phyloP scores from a whole-genome alignment of 306 rosid species.

The Delonix regia region DNA sequence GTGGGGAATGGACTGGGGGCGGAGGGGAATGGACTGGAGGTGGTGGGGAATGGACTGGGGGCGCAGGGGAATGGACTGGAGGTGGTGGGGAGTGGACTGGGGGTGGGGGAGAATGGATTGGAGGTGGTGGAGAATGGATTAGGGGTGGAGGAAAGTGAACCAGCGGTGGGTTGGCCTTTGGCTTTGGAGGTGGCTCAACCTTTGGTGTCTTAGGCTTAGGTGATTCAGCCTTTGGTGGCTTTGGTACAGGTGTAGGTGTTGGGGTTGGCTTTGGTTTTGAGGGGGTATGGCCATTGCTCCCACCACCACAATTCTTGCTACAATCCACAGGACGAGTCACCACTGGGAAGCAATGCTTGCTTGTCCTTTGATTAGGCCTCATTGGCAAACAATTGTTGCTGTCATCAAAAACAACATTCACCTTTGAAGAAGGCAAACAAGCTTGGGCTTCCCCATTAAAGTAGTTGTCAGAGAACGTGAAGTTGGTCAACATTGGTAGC shows the following conservation, averaged over 20 bases:
- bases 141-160: conserved; percentile 10
- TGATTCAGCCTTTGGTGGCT: neutral
- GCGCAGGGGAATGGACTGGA: neutral
- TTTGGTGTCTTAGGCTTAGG: neutral
- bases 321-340: conserved; percentile 61
- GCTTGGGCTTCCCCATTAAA: conserved; percentile 52
- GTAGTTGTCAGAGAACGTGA: conserved; percentile 61
- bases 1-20: conserved; percentile 23
- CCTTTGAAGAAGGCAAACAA: conserved; percentile 37
- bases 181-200: neutral
- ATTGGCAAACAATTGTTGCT: conserved; percentile 54
- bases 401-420: conserved; percentile 33
- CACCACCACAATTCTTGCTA: conserved; percentile 49
- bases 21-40: neutral
- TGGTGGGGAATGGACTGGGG: neutral
- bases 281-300: neutral
- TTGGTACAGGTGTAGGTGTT: neutral
- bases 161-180: neutral
- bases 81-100: conserved; percentile 13
- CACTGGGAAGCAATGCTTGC: conserved; percentile 44
- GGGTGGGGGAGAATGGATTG: conserved; percentile 20
- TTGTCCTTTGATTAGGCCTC: conserved; percentile 52
- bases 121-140: conserved; percentile 31
- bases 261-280: conserved; percentile 27
- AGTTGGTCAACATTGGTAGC: conserved; percentile 54